Evolutionary conservation across 768 basidiomycete genomes (phyloP).

Genomic region (Cystobasidium tubakii): DNA sequence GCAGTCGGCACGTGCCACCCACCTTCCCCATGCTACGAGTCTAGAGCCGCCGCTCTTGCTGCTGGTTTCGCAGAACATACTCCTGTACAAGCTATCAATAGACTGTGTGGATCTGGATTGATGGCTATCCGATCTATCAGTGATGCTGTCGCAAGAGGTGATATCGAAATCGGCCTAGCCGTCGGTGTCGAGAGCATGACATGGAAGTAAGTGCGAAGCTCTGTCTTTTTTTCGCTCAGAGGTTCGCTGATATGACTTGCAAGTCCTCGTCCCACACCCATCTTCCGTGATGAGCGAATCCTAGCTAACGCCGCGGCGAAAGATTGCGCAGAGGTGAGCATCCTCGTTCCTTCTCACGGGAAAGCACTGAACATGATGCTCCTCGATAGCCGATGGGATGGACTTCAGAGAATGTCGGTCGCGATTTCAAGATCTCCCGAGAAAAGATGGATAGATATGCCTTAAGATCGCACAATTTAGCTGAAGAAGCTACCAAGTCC

Average conservation of each 20-base stretch:
- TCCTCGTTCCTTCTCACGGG: too few species aligned
- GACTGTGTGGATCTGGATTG: constrained; percentile 83
- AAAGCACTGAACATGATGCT: too few species aligned
- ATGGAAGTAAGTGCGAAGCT: constrained; percentile 44
- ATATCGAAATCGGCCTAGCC: constrained; percentile 76
- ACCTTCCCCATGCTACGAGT: constrained; percentile 38
- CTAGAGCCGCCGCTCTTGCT: constrained; percentile 22
- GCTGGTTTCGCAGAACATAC: constrained; percentile 49
- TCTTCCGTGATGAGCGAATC: constrained; percentile 29
- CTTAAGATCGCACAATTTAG: constrained; percentile 75
- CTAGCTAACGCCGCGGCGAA: constrained; percentile 22
- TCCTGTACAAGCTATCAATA: constrained; percentile 73
- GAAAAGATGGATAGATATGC: constrained; percentile 74
- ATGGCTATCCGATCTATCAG: constrained; percentile 76
- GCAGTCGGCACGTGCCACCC: constrained; percentile 38
- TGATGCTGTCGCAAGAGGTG: constrained; percentile 66
- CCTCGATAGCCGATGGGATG: constrained; percentile 55
- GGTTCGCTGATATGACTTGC: background rate
- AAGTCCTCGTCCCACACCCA: constrained; percentile 35
- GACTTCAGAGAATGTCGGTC: constrained; percentile 88
- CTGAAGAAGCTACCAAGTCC: constrained; percentile 69
- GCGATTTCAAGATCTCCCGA: constrained; percentile 68
- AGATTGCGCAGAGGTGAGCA: constrained; percentile 37
- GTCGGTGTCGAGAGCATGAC: constrained; percentile 90
- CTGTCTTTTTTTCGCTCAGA: background rate